Evolutionary conservation across 169 alveolate genomes (phyloP), one percentile per base, ranked within the genome.

Genomic region (Plasmodium vinckei): DNA sequence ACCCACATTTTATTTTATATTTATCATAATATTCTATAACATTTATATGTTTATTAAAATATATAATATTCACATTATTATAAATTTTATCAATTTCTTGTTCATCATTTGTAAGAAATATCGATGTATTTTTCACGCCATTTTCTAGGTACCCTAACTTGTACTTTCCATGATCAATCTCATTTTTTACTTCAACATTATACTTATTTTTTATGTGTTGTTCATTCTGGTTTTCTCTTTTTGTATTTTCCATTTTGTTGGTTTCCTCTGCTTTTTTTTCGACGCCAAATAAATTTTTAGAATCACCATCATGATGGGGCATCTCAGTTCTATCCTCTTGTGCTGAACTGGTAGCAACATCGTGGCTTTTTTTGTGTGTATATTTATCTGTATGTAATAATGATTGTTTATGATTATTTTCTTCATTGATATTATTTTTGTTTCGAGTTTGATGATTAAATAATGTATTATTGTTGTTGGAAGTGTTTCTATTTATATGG

Each of bases 11-110:
- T 17, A 86, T 86, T 71, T 70, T 68, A 39, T 57, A 86, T 53
- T 86, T 86, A 15, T 70, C 53, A 25, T 86, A 86, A 60, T 86
- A 86, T 64, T 86, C 91, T 27, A 86, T 1, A 9, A 46, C 91
- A 39, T 86, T 51, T 49, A 86, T 59, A 60, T 86, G 71, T 51
- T 86, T 86, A 53, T 59, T 86, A 12, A 86, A 86, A 70, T 86
- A 86, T 27, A 86, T 70, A 33, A 86, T 64, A 27, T 63, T 86
- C n/a, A 86, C n/a, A 21, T 71, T 86, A 42, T 56, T 86, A 44
- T 86, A 86, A 9, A 86, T 69, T 70, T 53, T 44, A 25, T 70
- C 21, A 53, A 75, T 75, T 63, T 61, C 88, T n/a, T 12, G 25
- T 60, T 73, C 87, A 46, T 73, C 87, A 46, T 73, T 59, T 5